A percentile compares a stretch with the other conserved stretches of the same genome.
These are phyloP conservation scores for Mycena pura DNA, from an alignment of 768 basidiomycete genomes.

Conservation along the genomic window DNA sequence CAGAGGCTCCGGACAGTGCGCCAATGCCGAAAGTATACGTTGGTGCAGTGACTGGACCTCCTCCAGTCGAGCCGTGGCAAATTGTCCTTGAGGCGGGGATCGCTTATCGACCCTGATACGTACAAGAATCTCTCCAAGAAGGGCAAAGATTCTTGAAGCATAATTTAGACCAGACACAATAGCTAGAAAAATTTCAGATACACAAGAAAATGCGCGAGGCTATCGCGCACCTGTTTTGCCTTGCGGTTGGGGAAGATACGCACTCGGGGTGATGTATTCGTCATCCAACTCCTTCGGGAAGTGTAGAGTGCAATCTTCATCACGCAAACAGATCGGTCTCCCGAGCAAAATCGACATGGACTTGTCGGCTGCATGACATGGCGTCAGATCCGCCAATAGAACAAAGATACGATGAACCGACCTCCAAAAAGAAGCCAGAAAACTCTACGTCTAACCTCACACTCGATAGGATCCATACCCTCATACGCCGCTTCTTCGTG, in stretches of 20 bases:
- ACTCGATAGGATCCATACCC: conserved; percentile 84
- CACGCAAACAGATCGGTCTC: conserved; percentile 83
- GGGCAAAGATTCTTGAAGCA: conserved; percentile 83
- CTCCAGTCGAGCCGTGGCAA: conserved; percentile 82
- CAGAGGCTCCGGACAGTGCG: conserved; percentile 78
- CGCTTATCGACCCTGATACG: conserved; percentile 88
- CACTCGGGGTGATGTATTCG: conserved; percentile 87
- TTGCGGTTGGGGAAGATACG: conserved; percentile 86
- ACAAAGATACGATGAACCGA: conserved; percentile 39
- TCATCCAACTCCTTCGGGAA: conserved; percentile 90
- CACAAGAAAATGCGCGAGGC: neutral
- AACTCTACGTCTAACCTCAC: conserved; percentile 81
- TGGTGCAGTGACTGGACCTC: conserved; percentile 84
- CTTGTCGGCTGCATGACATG: conserved; percentile 70
- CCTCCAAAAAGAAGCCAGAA: conserved; percentile 94
- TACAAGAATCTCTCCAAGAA: conserved; percentile 86
- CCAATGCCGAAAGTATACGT: conserved; percentile 75
- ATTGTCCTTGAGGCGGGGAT: conserved; percentile 84
- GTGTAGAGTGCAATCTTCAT: conserved; percentile 90
- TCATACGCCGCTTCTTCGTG: conserved; percentile 88
- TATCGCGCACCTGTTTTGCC: conserved; percentile 62
- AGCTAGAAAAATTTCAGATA: conserved; percentile 40
- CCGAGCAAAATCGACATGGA: conserved; percentile 87
- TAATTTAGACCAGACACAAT: conserved; percentile 89
- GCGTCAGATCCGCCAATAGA: conserved; percentile 14